These are phyloP conservation scores for Perkinsus olseni DNA, from an alignment of 169 alveolate species.

Conservation along the genomic window DNA sequence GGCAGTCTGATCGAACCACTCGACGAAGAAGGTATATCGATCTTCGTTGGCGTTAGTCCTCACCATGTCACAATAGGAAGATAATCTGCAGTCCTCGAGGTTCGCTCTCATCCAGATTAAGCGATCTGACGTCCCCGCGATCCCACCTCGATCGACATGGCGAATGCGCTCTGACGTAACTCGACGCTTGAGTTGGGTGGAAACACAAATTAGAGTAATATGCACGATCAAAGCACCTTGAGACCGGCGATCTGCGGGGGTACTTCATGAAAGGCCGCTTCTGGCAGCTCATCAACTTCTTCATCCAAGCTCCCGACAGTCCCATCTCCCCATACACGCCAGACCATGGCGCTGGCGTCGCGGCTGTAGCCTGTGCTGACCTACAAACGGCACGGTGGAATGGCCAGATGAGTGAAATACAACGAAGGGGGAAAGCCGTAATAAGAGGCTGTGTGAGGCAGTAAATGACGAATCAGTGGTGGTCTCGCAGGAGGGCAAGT, in stretches of 20 bases:
- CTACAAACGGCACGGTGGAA: too few relatives aligned
- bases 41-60: constrained; percentile 31
- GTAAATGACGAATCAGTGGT: too few relatives aligned
- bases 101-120: too few relatives aligned
- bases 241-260: background rate
- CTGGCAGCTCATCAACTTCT: background rate
- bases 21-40: constrained; percentile 57
- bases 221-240: background rate
- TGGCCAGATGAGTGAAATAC: too few relatives aligned
- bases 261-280: background rate
- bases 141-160: background rate
- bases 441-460: too few relatives aligned
- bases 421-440: too few relatives aligned
- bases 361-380: background rate
- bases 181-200: background rate
- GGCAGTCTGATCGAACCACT: constrained; percentile 65
- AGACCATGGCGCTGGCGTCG: background rate
- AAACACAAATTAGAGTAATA: background rate
- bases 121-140: too few relatives aligned
- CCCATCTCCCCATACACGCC: background rate
- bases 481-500: too few relatives aligned
- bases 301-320: background rate
- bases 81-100: background rate
- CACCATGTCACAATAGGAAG: background rate
- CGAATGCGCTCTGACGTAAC: background rate